phyloP scores from a whole-genome alignment of 2,329 filamentous ascomycete species.

The Scedosporium boydii region DNA sequence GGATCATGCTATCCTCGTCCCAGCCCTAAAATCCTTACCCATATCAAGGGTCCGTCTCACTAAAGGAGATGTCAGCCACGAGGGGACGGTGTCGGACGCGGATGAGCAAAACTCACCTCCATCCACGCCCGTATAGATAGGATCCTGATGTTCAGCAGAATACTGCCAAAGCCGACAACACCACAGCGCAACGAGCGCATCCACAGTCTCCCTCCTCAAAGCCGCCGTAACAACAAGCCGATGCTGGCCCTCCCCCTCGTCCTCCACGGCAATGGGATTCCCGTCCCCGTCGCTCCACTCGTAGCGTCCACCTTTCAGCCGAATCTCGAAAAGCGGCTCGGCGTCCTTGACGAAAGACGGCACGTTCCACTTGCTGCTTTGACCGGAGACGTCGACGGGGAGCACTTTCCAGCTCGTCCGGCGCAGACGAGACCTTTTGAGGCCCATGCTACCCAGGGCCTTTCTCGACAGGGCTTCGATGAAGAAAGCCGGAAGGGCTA shows the following conservation, averaged over 20 bases:
- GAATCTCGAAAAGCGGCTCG: slow-evolving; percentile 14
- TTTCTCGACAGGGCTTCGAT: background rate
- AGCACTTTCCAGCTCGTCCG: slow-evolving; percentile 9
- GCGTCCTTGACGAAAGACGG: slow-evolving; percentile 10
- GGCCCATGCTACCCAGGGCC: slow-evolving; percentile 7
- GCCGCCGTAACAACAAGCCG: slow-evolving; percentile 11
- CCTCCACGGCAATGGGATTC: slow-evolving; percentile 13
- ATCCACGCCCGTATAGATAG: background rate
- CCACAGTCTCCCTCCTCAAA: slow-evolving; percentile 10
- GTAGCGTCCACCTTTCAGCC: slow-evolving; percentile 9
- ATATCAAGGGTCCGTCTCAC: too few relatives aligned
- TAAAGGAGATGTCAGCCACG: too few relatives aligned
- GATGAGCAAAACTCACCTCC: background rate
- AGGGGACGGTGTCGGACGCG: too few relatives aligned
- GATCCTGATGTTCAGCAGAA: background rate
- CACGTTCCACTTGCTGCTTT: slow-evolving; percentile 10
- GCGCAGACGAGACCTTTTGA: slow-evolving; percentile 8
- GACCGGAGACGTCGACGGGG: slow-evolving; percentile 4
- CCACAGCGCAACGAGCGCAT: slow-evolving; percentile 14
- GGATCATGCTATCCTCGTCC: too few relatives aligned
- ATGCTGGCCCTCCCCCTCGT: slow-evolving; percentile 10
- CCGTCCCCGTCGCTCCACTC: slow-evolving; percentile 13
- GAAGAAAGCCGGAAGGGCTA: background rate
- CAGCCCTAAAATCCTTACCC: too few relatives aligned
- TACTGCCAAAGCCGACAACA: too few relatives aligned